Evolutionary conservation across 225 moss, liverwort and hornwort genomes (phyloP), one percentile per base, ranked within the genome.

Genomic region (Polytrichum formosum): DNA sequence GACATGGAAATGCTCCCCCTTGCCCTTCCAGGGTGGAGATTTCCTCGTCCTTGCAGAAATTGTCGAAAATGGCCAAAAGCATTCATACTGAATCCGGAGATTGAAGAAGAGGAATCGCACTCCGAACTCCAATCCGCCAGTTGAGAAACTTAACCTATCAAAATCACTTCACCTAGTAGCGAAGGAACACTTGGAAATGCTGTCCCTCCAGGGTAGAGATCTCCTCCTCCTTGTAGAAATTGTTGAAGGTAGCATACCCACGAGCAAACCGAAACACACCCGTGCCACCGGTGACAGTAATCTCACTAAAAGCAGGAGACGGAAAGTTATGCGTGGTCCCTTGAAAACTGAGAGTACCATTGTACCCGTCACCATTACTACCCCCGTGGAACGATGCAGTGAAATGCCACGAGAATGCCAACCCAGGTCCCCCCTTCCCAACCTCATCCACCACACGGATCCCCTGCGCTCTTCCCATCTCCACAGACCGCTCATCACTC

Each of bases 321-420:
- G 85, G 85, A 69, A 85, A 85, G 77, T 85, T 85, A 63, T 76
- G 74, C 27, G 85, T 85, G 64, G 85, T 77, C 67, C 85, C 85
- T 70, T 85, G 85, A 67, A 85, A 82, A 74, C 85, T 85, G 54
- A 85, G 82, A n/a, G 85, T 77, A 58, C 85, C 85, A 55, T 58
- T 20, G 64, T 63, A 75, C 4, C 35, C 28, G 55, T 55, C 56
- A 4, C 64, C 31, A 53, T 64, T 55, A 13, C 46, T 46, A 13
- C 46, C 16, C 46, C 13, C 13, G 0, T 46, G 46, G 67, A 85
- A 82, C 19, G 65, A 74, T 63, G 82, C 78, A 28, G 79, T 85
- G 70, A 85, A 82, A 9, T 82, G 76, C 85, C 85, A 85, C 28
- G 82, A 82, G 72, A 77, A 79, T 27, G 85, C 79, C 16, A 85